Conservation (phyloP, 2,329 filamentous ascomycete species). For the Pseudogymnoascus sp. region DNA sequence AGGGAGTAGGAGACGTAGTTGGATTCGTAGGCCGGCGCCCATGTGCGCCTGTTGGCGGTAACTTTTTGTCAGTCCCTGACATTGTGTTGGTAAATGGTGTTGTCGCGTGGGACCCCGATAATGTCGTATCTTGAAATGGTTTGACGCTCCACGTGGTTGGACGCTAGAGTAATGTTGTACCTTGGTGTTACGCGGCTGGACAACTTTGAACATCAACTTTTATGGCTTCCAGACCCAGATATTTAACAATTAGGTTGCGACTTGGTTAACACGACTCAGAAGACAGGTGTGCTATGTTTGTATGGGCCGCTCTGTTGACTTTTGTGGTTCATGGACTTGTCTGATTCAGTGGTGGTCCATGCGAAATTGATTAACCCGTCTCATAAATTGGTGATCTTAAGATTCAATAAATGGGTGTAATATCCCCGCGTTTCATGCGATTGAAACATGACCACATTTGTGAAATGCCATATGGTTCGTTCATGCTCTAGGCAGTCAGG, state of each 20-base stretch:
- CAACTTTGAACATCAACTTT: slow-evolving; percentile 6
- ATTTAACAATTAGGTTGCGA: not conserved
- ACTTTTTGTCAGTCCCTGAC: slow-evolving; percentile 9
- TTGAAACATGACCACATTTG: not conserved
- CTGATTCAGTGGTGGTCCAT: slow-evolving; percentile 7
- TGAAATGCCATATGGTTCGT: not conserved
- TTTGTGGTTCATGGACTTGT: slow-evolving; percentile 8
- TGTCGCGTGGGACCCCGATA: slow-evolving; percentile 6
- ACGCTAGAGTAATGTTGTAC: not conserved
- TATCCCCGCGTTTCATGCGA: not conserved
- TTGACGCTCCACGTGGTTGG: slow-evolving; percentile 5
- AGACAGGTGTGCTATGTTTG: not conserved
- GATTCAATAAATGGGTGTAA: slow-evolving; percentile 1
- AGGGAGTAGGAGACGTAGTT: slow-evolving; percentile 1
- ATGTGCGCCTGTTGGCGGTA: slow-evolving; percentile 3
- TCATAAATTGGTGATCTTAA: slow-evolving; percentile 9
- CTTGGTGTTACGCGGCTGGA: not conserved
- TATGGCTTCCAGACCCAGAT: not conserved
- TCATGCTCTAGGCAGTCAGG: not conserved
- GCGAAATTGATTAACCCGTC: slow-evolving; percentile 8
- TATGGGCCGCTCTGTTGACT: not conserved
- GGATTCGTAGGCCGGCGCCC: slow-evolving; percentile 1
- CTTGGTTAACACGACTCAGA: not conserved
- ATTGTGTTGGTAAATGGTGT: slow-evolving; percentile 3
- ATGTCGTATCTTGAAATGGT: slow-evolving; percentile 1